Base-by-base conservation (phyloP, 2,329 filamentous ascomycete genomes). In the Trichoderma oligosporum region DNA sequence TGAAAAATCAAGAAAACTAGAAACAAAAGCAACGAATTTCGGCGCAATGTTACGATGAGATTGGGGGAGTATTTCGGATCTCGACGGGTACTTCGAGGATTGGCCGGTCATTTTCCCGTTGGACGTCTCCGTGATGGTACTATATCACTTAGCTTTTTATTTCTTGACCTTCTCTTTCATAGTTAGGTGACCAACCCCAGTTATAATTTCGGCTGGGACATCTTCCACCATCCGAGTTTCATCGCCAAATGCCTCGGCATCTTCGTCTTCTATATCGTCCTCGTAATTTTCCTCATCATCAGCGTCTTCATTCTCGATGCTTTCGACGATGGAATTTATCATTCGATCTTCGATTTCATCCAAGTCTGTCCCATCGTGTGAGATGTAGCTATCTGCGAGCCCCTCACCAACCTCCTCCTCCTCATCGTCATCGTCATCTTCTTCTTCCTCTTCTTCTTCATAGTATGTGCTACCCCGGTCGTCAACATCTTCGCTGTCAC, bases 361-460 rank as follows among this genome's bases (percentile, higher is more conserved):
- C 22, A 80, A 69, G 4, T 77, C 72, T 1, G 79, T 81, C n/a
- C 20, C 76, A 4, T 78, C 76, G 7, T 64, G 73, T 1, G 80
- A 81, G 56, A 85, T 74, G 63, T 82, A 85, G 65, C 79, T 83
- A 27, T 82, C 80, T 16, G 74, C 79, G 41, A 84, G 67, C 36
- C 75, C 78, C 48, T 72, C 70, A 20, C 65, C 69, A 22, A 62
- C 61, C 56, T 78, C 75, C 33, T 68, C 75, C 1, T 76, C 73
- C 1, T 75, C 66, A 51, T 74, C 71, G 16, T 51, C 49, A 1
- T 54, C 49, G 4, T 54, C 49, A 9, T 42, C 48, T 12, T 51
- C 47, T 2, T 51, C 47, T 33, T 68, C 75, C 2, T 76, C 73
- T 2, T 75, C 66, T 54, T 74, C 70, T n/a, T 82, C 80, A 2